These are phyloP conservation scores for Apiotrichum domesticum DNA, from an alignment of 1,284 basidiomycete genomes.

Conservation along the genomic window DNA sequence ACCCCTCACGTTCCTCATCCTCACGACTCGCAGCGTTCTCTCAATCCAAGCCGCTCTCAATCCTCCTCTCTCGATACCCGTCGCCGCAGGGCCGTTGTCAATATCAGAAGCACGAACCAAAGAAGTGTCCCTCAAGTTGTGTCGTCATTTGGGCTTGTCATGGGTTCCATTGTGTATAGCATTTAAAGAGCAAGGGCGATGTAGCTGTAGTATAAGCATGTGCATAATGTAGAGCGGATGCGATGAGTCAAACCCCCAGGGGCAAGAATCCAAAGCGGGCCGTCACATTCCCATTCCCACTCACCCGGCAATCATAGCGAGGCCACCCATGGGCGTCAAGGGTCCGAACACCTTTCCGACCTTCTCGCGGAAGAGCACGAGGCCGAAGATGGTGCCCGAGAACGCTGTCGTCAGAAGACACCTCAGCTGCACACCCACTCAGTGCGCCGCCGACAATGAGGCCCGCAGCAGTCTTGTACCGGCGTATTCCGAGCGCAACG, in stretches of 20 bases:
- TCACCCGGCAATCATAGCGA: slow-evolving; percentile 71
- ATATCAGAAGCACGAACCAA: background rate
- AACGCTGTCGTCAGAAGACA: slow-evolving; percentile 49
- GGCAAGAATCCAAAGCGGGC: background rate
- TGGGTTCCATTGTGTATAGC: slow-evolving; percentile 1
- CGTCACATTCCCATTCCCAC: slow-evolving; percentile 25
- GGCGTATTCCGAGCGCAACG: slow-evolving; percentile 48
- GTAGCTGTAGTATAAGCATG: slow-evolving; percentile 14
- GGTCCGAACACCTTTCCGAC: slow-evolving; percentile 62
- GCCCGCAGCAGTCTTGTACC: slow-evolving; percentile 62
- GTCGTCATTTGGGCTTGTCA: background rate
- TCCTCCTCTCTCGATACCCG: background rate
- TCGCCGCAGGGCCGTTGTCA: background rate
- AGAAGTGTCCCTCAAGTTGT: background rate
- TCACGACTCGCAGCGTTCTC: too few species aligned
- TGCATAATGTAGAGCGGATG: background rate
- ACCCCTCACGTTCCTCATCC: too few species aligned
- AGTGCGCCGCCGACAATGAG: slow-evolving; percentile 60
- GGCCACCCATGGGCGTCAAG: slow-evolving; percentile 67
- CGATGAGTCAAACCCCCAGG: too few species aligned
- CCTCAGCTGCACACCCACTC: background rate
- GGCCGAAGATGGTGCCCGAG: slow-evolving; percentile 62
- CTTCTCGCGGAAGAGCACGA: slow-evolving; percentile 57
- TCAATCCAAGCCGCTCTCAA: too few species aligned
- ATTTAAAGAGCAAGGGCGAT: slow-evolving; percentile 19